Evolutionary conservation across 176 grass and related monocot species (phyloP).

Genomic region (Avena eriantha): DNA sequence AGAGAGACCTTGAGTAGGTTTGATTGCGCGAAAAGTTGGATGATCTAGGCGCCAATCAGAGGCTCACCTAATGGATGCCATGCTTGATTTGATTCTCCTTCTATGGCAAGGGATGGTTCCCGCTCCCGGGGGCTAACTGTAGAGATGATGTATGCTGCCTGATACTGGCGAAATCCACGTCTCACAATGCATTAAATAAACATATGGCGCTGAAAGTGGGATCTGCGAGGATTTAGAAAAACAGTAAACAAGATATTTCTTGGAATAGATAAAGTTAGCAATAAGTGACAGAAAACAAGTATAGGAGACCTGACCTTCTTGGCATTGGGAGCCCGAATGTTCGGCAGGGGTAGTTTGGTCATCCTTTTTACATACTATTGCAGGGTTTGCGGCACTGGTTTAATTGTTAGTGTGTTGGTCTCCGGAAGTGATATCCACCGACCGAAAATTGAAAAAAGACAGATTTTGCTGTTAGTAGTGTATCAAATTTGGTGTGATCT

Average conservation of each 20-base stretch:
- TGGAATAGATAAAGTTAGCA: background rate
- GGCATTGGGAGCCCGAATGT: background rate
- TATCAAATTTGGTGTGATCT: too few relatives aligned
- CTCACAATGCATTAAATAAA: background rate
- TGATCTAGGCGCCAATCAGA: background rate
- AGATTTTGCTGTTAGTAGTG: too few relatives aligned
- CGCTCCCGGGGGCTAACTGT: background rate
- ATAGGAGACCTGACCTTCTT: background rate
- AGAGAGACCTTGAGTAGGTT: slow-evolving; percentile 4
- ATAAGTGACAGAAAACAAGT: background rate
- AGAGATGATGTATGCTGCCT: slow-evolving; percentile 39
- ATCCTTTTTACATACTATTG: background rate
- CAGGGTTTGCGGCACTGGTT: background rate
- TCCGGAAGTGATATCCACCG: too few relatives aligned
- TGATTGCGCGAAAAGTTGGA: slow-evolving; percentile 25
- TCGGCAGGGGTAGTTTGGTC: background rate
- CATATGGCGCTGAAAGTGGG: background rate
- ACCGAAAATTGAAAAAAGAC: too few relatives aligned
- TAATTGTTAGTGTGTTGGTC: background rate
- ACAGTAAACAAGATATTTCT: background rate
- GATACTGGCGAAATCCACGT: slow-evolving; percentile 51
- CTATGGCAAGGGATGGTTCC: background rate
- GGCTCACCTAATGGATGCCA: slow-evolving; percentile 45
- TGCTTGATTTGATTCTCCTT: slow-evolving; percentile 57
- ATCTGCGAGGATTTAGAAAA: background rate